Evolutionary conservation across 108 stramenopile species (phyloP), one percentile per base, ranked within the genome.

Genomic region (Pseudonitzschia multiseries): DNA sequence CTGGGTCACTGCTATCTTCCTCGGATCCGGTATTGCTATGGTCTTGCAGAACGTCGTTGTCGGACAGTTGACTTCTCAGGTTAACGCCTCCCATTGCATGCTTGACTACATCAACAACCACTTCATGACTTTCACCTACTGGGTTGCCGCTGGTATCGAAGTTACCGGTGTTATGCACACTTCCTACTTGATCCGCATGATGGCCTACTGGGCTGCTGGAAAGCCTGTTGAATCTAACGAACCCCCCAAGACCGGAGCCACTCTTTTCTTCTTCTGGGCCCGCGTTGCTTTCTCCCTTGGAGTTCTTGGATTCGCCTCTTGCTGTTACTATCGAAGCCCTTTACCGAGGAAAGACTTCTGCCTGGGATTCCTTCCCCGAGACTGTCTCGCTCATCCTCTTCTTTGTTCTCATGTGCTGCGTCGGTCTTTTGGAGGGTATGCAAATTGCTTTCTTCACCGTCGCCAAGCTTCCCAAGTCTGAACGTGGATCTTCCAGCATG

Each of bases 361-460:
- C 87, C 74, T 84, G 80, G 73, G 64, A 65, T 0, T 76, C 77
- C 53, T 77, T 85, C 41, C 83, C 88, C 20, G 59, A 67, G 29
- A 51, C 17, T 51, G 80, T 81, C 1, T 84, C 80, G n/a, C 78
- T 91, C 70, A 57, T 87, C 68, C 63, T 92, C 40, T 85, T 94
- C 76, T 83, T 91, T 61, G 76, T 91, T 66, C 79, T 94, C 65
- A 81, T 88, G 80, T 72, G 68, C 67, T 67, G 88, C 57, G 88
- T 92, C 52, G 93, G 93, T 78, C 81, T 89, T 57, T 79, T 94
- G 21, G 93, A 94, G 77, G 93, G 85, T 64, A 94, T 91, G 89
- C 93, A 94, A 73, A 92, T 94, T 80, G 93, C 93, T 69, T 89
- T 88, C 81, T 94, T 94, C 67, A 79, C 89, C 44, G 85, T 87